phyloP scores from a whole-genome alignment of 139 green algal species.

The Haematococcus lacustris region DNA sequence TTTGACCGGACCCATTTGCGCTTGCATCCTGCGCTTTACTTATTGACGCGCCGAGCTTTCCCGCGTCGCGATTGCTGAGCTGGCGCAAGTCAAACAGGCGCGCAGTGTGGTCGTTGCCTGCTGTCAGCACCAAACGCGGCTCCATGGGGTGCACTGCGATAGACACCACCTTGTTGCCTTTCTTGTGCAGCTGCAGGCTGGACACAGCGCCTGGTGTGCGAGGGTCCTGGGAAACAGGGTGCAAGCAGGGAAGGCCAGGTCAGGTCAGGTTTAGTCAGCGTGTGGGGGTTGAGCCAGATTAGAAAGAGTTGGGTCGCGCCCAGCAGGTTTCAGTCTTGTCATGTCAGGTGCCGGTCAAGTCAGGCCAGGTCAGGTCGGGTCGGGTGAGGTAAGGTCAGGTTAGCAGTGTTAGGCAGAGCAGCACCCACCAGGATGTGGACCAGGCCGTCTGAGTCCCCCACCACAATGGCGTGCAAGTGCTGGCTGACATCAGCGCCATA shows the following conservation, averaged over 20 bases:
- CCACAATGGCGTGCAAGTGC: conserved; percentile 24
- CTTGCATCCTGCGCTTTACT: no score
- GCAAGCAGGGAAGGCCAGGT: background rate
- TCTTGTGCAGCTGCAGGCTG: conserved; percentile 18
- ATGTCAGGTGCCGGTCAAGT: no score
- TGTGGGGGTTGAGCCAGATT: background rate
- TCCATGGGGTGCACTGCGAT: conserved; percentile 63
- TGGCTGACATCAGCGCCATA: conserved; percentile 43
- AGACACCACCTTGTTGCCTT: conserved; percentile 33
- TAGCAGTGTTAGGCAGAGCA: conserved; percentile 25
- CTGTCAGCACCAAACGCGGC: conserved; percentile 48
- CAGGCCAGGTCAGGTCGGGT: background rate
- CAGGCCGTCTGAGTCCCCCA: conserved; percentile 57
- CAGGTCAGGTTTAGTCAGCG: background rate
- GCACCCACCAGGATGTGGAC: no score
- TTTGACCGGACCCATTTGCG: no score
- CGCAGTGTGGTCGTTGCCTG: conserved; percentile 72
- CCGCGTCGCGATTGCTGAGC: conserved; percentile 25
- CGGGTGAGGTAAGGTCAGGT: background rate
- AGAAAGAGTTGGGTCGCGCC: background rate
- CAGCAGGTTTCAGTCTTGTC: no score
- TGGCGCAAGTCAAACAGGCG: conserved; percentile 61
- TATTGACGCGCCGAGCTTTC: no score
- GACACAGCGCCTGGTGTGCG: conserved; percentile 1
- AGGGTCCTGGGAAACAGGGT: conserved; percentile 24